Percentiles rank a stretch among this genome's conserved stretches.
phyloP scores from a whole-genome alignment of 1,139 yeast species.

The Pichia cactophila region DNA sequence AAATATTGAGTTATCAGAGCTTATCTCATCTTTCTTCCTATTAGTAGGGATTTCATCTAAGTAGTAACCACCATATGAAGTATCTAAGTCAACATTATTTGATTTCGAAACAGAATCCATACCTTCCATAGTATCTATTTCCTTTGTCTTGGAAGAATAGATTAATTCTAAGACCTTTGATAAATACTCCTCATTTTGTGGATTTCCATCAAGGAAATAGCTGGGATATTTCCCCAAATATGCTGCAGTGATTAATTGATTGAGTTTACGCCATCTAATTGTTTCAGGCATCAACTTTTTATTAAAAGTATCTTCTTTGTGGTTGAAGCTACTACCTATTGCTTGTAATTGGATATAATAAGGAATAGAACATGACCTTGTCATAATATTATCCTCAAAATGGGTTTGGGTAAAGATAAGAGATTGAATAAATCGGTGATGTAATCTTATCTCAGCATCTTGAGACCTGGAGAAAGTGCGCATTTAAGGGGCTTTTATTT shows the following conservation, averaged over 20 bases:
- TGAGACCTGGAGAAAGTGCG: no score
- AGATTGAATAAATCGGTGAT: no score
- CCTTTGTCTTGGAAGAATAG: constrained; percentile 1
- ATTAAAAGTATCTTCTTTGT: neutral
- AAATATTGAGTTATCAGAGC: neutral
- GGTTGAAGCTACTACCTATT: neutral
- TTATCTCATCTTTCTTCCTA: neutral
- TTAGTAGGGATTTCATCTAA: constrained; percentile 1
- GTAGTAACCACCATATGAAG: constrained; percentile 7
- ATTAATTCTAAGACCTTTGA: constrained; percentile 3
- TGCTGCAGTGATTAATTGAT: constrained; percentile 10
- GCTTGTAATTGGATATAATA: constrained; percentile 2
- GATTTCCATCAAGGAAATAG: constrained; percentile 7
- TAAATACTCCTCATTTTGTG: constrained; percentile 6
- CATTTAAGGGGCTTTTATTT: no score
- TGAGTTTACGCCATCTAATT: constrained; percentile 8
- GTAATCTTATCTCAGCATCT: no score
- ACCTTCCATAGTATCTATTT: neutral
- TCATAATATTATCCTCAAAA: neutral
- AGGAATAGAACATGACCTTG: constrained; percentile 1
- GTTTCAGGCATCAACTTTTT: constrained; percentile 4
- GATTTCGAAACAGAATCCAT: neutral
- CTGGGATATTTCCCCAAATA: constrained; percentile 14
- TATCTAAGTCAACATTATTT: neutral
- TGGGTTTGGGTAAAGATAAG: no score